Percentiles rank a stretch among this genome's conserved stretches.
Evolutionary conservation across 2,329 filamentous ascomycete genomes (phyloP).

Genomic region (Cladosporium sphaerospermum): DNA sequence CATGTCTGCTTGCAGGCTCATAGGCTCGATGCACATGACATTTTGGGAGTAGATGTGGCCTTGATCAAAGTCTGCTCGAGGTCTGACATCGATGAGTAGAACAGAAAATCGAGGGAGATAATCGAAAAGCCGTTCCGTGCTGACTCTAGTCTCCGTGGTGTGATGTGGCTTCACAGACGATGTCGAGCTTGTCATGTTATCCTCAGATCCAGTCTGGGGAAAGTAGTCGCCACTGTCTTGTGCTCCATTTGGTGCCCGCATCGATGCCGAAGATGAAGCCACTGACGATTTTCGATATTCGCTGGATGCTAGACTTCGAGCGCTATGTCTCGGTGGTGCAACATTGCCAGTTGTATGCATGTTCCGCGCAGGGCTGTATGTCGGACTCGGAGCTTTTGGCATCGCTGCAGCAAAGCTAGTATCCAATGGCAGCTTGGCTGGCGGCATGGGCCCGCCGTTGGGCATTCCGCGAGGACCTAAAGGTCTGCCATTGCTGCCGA

Average conservation of each 20-base stretch:
- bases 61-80: constrained; percentile 72
- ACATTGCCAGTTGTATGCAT: constrained; percentile 60
- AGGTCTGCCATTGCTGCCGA: constrained; percentile 22
- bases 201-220: constrained; percentile 17
- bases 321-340: constrained; percentile 58
- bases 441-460: constrained; percentile 27
- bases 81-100: constrained; percentile 78
- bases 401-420: constrained; percentile 50
- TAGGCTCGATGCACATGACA: constrained; percentile 85
- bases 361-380: constrained; percentile 71
- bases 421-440: constrained; percentile 44
- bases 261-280: constrained; percentile 30
- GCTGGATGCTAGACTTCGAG: constrained; percentile 55
- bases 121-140: constrained; percentile 62
- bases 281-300: constrained; percentile 47
- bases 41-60: constrained; percentile 81
- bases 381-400: constrained; percentile 66
- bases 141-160: constrained; percentile 56
- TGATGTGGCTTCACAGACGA: constrained; percentile 30
- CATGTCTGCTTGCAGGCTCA: constrained; percentile 62
- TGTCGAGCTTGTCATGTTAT: constrained; percentile 22
- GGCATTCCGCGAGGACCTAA: constrained; percentile 52
- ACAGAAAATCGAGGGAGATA: constrained; percentile 63
- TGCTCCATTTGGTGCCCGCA: constrained; percentile 32
- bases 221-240: constrained; percentile 38